phyloP scores from a whole-genome alignment of 2,329 filamentous ascomycete species.

The Pestalotiopsis sp. region DNA sequence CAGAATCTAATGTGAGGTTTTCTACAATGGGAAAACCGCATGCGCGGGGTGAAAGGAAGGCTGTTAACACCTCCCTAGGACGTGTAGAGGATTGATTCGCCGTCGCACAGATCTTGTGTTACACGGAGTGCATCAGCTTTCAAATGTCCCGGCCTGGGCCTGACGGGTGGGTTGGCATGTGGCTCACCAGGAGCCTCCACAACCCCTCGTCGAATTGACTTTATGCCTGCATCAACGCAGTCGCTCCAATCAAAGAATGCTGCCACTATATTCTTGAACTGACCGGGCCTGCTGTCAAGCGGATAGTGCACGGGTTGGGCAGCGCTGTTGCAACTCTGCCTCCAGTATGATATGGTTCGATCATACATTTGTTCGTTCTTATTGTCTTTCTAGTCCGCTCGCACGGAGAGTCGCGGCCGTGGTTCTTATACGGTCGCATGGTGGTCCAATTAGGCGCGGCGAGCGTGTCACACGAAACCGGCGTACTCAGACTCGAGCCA shows the following conservation, averaged over 20 bases:
- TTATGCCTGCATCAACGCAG: not conserved
- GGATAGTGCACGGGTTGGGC: not conserved
- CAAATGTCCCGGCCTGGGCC: not conserved
- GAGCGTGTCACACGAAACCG: not conserved
- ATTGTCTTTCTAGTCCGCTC: not conserved
- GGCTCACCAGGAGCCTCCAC: not conserved
- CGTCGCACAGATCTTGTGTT: conserved; percentile 6
- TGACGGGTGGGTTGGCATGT: not conserved
- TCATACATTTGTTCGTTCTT: not conserved
- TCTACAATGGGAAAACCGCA: not conserved
- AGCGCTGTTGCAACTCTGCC: not conserved
- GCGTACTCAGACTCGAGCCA: not conserved
- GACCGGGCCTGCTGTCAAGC: not conserved
- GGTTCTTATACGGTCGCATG: not conserved
- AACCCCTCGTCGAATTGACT: not conserved
- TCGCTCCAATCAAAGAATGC: not conserved
- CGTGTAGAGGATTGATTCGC: conserved; percentile 7
- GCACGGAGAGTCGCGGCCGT: not conserved
- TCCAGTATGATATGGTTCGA: not conserved
- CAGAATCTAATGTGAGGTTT: not conserved
- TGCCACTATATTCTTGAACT: not conserved
- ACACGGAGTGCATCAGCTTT: not conserved
- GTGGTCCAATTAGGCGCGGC: not conserved
- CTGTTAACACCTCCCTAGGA: not conserved
- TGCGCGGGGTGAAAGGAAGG: not conserved